A percentile compares a stretch with the other conserved stretches of the same genome.
phyloP scores from a whole-genome alignment of 73 alveolate species.

The Strombidium stylifer region DNA sequence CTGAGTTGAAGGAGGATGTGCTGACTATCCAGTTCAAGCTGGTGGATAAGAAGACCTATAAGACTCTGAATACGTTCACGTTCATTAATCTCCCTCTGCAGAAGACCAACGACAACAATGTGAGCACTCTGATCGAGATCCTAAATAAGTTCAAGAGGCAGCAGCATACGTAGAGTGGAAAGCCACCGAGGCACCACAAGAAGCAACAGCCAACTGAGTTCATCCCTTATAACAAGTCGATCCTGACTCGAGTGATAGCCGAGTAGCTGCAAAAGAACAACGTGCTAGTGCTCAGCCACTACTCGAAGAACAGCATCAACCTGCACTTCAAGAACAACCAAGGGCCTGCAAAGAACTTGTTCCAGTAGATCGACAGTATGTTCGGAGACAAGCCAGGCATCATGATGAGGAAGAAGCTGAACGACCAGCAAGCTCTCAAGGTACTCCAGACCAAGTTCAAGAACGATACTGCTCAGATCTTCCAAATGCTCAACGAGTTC shows the following conservation, averaged over 20 bases:
- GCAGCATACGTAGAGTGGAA: not conserved
- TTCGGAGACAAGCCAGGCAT: conserved; percentile 15
- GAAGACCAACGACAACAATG: conserved; percentile 4
- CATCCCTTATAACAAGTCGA: conserved; percentile 41
- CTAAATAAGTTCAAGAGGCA: conserved; percentile 5
- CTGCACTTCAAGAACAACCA: not conserved
- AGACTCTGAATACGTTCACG: conserved; percentile 6
- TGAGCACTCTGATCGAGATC: conserved; percentile 8
- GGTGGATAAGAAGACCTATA: conserved; percentile 4
- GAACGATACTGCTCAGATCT: conserved; percentile 20
- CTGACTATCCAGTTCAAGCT: conserved; percentile 14
- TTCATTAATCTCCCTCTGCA: conserved; percentile 18
- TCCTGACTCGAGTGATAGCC: conserved; percentile 24
- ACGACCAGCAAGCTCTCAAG: conserved; percentile 15
- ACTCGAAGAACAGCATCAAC: not conserved
- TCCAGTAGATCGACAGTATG: conserved; percentile 10
- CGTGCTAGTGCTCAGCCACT: not conserved
- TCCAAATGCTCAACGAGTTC: not conserved
- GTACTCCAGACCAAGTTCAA: conserved; percentile 14
- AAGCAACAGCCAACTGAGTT: too few species aligned
- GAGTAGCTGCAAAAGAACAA: conserved; percentile 3
- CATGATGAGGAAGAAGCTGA: conserved; percentile 21
- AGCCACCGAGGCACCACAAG: too few species aligned
- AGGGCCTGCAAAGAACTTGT: not conserved
- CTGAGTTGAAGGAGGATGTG: conserved; percentile 27